Conservation (phyloP, 306 rosid genomes). For the Calophaca sinica region DNA sequence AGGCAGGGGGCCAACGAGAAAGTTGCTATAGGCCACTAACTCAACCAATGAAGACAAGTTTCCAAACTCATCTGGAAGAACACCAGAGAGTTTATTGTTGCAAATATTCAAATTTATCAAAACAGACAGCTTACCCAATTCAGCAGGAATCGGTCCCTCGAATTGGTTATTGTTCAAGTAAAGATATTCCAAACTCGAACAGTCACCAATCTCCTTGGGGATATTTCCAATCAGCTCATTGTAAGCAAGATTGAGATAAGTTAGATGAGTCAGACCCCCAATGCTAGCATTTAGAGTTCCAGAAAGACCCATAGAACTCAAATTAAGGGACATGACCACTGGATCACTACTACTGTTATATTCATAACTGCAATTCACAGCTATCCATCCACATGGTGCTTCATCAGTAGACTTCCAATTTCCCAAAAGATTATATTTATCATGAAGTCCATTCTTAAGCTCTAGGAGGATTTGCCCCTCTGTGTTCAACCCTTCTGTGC, state of each 20-base stretch:
- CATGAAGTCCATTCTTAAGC: conserved; percentile 66
- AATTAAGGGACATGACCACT: conserved; percentile 63
- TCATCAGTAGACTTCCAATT: conserved; percentile 75
- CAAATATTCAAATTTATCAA: conserved; percentile 73
- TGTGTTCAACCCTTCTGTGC: conserved; percentile 72
- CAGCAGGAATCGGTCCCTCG: conserved; percentile 71
- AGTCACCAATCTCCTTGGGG: conserved; percentile 79
- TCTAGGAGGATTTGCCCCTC: conserved; percentile 77
- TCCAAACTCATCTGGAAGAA: conserved; percentile 78
- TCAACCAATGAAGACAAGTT: conserved; percentile 71
- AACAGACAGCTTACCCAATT: conserved; percentile 65
- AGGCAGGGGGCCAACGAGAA: conserved; percentile 80
- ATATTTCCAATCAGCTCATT: conserved; percentile 68
- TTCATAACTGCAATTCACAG: conserved; percentile 67
- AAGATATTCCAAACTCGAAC: conserved; percentile 61
- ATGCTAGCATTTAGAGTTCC: conserved; percentile 67
- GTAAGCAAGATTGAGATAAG: conserved; percentile 65
- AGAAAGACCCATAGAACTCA: conserved; percentile 70
- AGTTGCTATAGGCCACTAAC: conserved; percentile 81
- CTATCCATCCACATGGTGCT: conserved; percentile 86
- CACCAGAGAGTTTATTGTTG: conserved; percentile 78
- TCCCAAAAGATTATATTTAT: conserved; percentile 50
- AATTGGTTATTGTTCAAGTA: conserved; percentile 74
- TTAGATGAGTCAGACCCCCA: conserved; percentile 66
- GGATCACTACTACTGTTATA: conserved; percentile 45